Conservation (phyloP, 2,329 filamentous ascomycete species). For the Nemania bipapillata region DNA sequence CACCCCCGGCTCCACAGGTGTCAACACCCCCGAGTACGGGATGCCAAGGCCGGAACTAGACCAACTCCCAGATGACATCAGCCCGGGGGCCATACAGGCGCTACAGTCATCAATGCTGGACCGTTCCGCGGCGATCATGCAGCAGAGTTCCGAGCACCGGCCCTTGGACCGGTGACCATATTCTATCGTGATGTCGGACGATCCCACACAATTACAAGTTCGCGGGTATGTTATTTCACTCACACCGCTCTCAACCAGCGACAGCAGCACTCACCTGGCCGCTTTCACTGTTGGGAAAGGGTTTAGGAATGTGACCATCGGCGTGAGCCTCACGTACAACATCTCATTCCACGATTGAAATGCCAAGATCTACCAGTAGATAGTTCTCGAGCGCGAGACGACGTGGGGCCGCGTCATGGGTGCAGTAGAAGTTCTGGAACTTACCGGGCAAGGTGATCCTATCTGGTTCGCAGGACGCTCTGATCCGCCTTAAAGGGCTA, state of each 20-base stretch:
- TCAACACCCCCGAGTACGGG: slow-evolving; percentile 6
- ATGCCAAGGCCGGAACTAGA: slow-evolving; percentile 7
- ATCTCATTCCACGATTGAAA: slow-evolving; percentile 34
- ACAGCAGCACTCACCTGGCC: slow-evolving; percentile 18
- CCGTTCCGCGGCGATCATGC: slow-evolving; percentile 7
- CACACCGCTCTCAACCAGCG: slow-evolving; percentile 12
- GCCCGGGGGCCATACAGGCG: background rate
- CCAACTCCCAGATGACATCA: slow-evolving; percentile 16
- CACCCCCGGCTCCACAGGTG: background rate
- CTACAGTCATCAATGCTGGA: slow-evolving; percentile 3
- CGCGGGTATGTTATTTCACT: slow-evolving; percentile 23
- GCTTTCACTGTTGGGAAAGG: slow-evolving; percentile 25
- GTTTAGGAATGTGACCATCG: slow-evolving; percentile 29
- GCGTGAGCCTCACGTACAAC: slow-evolving; percentile 34
- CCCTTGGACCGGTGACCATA: slow-evolving; percentile 31
- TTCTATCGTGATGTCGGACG: slow-evolving; percentile 4
- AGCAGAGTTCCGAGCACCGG: slow-evolving; percentile 1
- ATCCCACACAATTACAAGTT: background rate
- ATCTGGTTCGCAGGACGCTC: slow-evolving; percentile 28
- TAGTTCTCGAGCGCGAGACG: slow-evolving; percentile 32
- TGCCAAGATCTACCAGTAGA: slow-evolving; percentile 25
- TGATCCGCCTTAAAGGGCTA: slow-evolving; percentile 21
- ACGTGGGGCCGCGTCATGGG: slow-evolving; percentile 34
- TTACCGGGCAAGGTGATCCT: slow-evolving; percentile 25
- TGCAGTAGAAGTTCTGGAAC: slow-evolving; percentile 29